Evolutionary conservation across 345 rosid species (phyloP).

Genomic region (Ceriops tagal): DNA sequence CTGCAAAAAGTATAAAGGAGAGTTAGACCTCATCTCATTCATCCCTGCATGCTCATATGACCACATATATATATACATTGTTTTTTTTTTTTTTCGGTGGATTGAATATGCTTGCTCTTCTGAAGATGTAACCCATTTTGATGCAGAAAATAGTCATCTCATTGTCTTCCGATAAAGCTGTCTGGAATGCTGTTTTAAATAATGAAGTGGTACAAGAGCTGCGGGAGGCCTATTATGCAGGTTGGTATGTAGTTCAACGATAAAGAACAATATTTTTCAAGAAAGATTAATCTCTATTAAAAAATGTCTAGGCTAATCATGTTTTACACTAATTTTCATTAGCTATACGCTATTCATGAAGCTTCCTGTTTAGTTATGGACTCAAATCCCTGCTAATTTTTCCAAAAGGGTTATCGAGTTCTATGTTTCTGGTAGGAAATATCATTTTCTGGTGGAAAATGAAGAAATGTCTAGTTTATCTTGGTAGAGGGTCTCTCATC

Average conservation of each 20-base stretch:
- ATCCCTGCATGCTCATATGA: neutral
- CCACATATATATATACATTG: neutral
- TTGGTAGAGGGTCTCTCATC: too few relatives aligned
- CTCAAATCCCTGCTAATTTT: neutral
- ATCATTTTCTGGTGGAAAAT: neutral
- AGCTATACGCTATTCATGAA: neutral
- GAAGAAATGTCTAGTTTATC: neutral
- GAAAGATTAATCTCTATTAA: neutral
- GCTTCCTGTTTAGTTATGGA: neutral
- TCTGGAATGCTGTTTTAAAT: constrained; percentile 84
- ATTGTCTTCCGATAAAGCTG: constrained; percentile 71
- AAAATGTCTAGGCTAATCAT: neutral
- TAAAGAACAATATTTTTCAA: neutral
- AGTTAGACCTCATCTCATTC: too few relatives aligned
- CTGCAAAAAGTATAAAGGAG: too few relatives aligned
- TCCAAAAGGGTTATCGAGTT: neutral
- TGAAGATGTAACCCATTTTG: neutral
- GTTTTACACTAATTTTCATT: neutral
- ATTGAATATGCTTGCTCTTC: neutral
- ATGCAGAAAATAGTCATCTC: constrained; percentile 80
- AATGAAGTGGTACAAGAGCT: constrained; percentile 76
- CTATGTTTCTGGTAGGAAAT: neutral
- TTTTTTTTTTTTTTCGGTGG: neutral
- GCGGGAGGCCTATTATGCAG: constrained; percentile 49
- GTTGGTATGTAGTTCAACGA: constrained; percentile 27